These are phyloP conservation scores for Phyllosticta ampelicida DNA, from an alignment of 2,329 filamentous ascomycete genomes.

Conservation along the genomic window DNA sequence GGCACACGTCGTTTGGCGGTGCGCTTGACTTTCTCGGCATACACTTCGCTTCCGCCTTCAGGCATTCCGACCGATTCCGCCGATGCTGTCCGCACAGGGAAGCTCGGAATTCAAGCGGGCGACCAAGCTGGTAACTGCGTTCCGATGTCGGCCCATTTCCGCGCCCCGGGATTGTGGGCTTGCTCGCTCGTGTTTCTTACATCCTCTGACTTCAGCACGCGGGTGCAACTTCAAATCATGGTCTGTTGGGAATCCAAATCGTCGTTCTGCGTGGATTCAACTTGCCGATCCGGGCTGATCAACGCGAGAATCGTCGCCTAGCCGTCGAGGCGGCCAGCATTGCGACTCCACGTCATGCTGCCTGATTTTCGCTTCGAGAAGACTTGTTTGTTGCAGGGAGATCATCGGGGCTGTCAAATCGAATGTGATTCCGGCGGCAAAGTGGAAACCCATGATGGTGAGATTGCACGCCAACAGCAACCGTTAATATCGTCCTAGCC, in stretches of 20 bases:
- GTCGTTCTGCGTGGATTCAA: background rate
- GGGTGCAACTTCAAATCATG: background rate
- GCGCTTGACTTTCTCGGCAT: background rate
- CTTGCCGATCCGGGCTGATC: background rate
- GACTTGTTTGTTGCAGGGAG: background rate
- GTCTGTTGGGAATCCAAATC: background rate
- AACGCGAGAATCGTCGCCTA: background rate
- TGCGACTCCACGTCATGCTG: background rate
- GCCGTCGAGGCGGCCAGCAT: background rate
- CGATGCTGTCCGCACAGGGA: background rate
- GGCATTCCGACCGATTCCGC: background rate
- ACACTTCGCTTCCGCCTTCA: too few species aligned
- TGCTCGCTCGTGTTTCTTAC: background rate
- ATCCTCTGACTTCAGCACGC: background rate
- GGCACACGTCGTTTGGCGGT: background rate
- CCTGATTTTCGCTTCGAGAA: background rate
- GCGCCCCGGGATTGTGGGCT: background rate
- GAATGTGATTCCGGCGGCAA: background rate
- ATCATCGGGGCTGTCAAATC: background rate
- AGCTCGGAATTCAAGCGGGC: background rate
- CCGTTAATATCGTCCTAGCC: background rate
- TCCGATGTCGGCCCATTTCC: background rate
- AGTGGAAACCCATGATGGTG: background rate
- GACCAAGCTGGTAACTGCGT: background rate
- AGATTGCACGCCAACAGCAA: background rate